phyloP scores from a whole-genome alignment of 2,329 filamentous ascomycete genomes.

The Cladophialophora immunda region DNA sequence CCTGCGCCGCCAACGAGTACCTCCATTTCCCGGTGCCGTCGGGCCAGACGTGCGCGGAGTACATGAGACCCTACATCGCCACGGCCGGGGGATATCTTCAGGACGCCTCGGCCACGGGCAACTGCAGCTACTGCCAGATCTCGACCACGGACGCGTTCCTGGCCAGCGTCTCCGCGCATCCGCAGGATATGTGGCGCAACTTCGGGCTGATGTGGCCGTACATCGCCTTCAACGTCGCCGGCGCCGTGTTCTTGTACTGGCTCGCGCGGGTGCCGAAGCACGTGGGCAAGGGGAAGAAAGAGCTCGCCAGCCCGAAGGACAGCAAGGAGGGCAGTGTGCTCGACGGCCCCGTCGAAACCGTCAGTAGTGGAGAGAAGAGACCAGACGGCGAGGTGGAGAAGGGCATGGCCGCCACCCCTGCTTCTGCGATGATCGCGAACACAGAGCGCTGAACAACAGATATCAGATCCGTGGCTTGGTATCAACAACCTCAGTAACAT shows the following conservation, averaged over 20 bases:
- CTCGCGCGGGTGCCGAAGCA: slow-evolving; percentile 64
- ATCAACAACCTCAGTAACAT: too few relatives aligned
- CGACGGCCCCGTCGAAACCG: neutral
- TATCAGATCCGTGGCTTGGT: too few relatives aligned
- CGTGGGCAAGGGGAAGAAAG: slow-evolving; percentile 29
- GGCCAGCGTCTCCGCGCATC: slow-evolving; percentile 51
- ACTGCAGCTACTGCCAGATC: slow-evolving; percentile 62
- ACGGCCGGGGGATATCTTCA: slow-evolving; percentile 60
- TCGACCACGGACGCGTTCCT: slow-evolving; percentile 59
- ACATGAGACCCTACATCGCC: slow-evolving; percentile 62
- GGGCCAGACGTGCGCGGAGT: slow-evolving; percentile 68
- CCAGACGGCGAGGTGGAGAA: neutral
- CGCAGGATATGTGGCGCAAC: slow-evolving; percentile 69
- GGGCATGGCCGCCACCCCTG: neutral
- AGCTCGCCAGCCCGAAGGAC: slow-evolving; percentile 13
- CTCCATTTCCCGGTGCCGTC: slow-evolving; percentile 68
- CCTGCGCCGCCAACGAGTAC: slow-evolving; percentile 75
- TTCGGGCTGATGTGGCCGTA: slow-evolving; percentile 75
- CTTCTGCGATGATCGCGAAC: neutral
- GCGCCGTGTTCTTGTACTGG: slow-evolving; percentile 70
- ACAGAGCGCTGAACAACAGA: neutral
- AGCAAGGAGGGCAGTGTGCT: slow-evolving; percentile 22
- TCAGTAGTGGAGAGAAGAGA: neutral
- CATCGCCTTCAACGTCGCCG: slow-evolving; percentile 69
- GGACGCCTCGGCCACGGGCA: slow-evolving; percentile 54